Evolutionary conservation across 345 rosid genomes (phyloP).

Genomic region (Raphanus raphanistrum): DNA sequence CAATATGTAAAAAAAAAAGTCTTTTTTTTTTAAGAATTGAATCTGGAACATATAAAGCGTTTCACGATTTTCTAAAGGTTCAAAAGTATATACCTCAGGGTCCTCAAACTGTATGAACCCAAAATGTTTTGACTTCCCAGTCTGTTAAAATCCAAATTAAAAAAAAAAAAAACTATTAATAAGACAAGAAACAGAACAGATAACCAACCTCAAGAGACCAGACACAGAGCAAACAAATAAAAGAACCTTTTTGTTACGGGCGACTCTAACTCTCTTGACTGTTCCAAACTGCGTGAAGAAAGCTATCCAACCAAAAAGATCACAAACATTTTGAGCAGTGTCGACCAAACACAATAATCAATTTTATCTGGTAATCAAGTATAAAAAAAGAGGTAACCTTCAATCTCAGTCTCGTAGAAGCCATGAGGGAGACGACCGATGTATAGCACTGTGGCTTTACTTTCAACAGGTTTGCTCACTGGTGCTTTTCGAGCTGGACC

Average conservation of each 20-base stretch:
- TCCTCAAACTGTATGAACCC: slow-evolving; percentile 84
- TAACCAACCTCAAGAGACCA: background rate
- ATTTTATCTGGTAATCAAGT: background rate
- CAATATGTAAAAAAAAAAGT: background rate
- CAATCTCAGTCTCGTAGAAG: slow-evolving; percentile 85
- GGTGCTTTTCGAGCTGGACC: slow-evolving; percentile 62
- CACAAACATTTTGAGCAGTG: background rate
- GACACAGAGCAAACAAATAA: background rate
- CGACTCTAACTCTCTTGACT: slow-evolving; percentile 76
- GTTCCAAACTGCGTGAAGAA: slow-evolving; percentile 85
- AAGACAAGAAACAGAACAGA: background rate
- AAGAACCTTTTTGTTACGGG: slow-evolving; percentile 77
- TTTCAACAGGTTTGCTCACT: slow-evolving; percentile 38
- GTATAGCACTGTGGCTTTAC: slow-evolving; percentile 62
- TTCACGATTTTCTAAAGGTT: background rate
- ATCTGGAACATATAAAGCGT: background rate
- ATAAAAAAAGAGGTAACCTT: slow-evolving; percentile 43
- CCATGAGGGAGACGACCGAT: slow-evolving; percentile 94
- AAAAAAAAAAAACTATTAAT: background rate
- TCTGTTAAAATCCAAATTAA: slow-evolving; percentile 45
- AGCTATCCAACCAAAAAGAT: slow-evolving; percentile 41
- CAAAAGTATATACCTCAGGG: slow-evolving; percentile 59
- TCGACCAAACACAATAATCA: background rate
- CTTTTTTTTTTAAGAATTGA: slow-evolving; percentile 8
- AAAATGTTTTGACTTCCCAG: slow-evolving; percentile 92